Evolutionary conservation across 163 green algal genomes (phyloP), one percentile per base, ranked within the genome.

Genomic region (Chlamydomonas reinhardtii): DNA sequence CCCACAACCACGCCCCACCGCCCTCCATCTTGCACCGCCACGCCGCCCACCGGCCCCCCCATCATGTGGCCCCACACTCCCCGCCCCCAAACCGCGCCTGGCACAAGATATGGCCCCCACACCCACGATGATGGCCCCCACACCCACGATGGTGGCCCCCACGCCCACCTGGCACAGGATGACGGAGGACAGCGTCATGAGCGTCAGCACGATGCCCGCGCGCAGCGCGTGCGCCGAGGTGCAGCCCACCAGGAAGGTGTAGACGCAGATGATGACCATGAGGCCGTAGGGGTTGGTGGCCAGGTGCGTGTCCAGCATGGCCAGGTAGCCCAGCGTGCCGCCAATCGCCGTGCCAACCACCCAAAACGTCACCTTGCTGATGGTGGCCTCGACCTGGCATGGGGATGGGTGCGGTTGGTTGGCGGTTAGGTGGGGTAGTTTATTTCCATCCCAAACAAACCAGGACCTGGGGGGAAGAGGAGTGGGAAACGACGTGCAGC

Each of bases 271-370:
- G 32, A 94, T 73, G 27, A 72, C 81, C 52, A 87, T 91, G 32
- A 95, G 83, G 32, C 71, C 84, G n/a, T 91, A 90, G 5, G 90
- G 56, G 83, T 93, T 93, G 80, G 84, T 92, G 78, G 92, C 90
- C 43, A 94, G 73, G 3, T 37, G n/a, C 0, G 75, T 15, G n/a
- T 76, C 37, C 6, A 89, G 31, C 92, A 95, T 94, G 39, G 90
- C 52, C 59, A 89, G 24, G 37, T 83, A 89, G 74, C 89, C 90
- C 43, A 91, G 79, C 11, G 71, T 77, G 56, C 88, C 90, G n/a
- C 90, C 90, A 1, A 90, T 0, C 0, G 82, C 62, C 19, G 90
- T 90, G n/a, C 73, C 81, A 6, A 79, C 22, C 31, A 93, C 59
- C 34, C 90, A 89, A 52, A 91, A 32, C 2, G 87, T 52, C 11